These are phyloP conservation scores for Helminthosporium solani DNA, from an alignment of 2,329 filamentous ascomycete species.

Conservation along the genomic window DNA sequence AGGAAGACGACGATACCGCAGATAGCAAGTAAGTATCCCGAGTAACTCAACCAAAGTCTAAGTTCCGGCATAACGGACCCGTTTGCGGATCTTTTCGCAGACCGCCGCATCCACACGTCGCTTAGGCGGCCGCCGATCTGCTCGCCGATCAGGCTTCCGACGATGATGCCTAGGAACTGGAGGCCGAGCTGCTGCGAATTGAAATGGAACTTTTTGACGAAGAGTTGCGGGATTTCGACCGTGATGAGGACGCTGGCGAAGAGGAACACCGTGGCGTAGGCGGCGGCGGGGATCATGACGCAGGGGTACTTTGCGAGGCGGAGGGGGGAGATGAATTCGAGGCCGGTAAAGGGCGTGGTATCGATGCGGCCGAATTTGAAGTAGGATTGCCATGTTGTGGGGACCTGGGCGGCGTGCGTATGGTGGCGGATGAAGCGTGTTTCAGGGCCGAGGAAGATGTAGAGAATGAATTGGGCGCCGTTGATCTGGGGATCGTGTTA, in stretches of 20 bases:
- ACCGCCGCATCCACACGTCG: conserved; percentile 55
- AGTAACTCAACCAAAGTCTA: conserved; percentile 59
- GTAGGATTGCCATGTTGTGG: conserved; percentile 47
- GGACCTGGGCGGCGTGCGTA: conserved; percentile 35
- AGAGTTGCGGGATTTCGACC: conserved; percentile 61
- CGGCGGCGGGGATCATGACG: conserved; percentile 53
- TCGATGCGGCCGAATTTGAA: conserved; percentile 56
- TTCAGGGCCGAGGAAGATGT: conserved; percentile 53
- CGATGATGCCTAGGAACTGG: conserved; percentile 58
- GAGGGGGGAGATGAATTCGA: conserved; percentile 56
- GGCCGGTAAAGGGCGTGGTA: conserved; percentile 49
- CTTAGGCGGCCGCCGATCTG: conserved; percentile 57
- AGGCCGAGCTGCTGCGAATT: conserved; percentile 60
- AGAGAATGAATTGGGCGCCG: conserved; percentile 57
- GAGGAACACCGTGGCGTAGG: conserved; percentile 60
- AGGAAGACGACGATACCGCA: conserved; percentile 57
- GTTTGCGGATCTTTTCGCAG: conserved; percentile 36
- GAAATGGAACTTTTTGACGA: conserved; percentile 57
- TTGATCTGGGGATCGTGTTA: conserved; percentile 48
- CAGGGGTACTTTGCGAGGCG: conserved; percentile 49
- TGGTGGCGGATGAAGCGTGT: conserved; percentile 54
- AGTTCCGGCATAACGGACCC: conserved; percentile 55
- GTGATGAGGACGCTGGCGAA: conserved; percentile 56
- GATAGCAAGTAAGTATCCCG: conserved; percentile 53
- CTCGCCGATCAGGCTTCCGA: conserved; percentile 60